Conservation (phyloP, 2,329 filamentous ascomycete genomes). For the Cytospora leucostoma region DNA sequence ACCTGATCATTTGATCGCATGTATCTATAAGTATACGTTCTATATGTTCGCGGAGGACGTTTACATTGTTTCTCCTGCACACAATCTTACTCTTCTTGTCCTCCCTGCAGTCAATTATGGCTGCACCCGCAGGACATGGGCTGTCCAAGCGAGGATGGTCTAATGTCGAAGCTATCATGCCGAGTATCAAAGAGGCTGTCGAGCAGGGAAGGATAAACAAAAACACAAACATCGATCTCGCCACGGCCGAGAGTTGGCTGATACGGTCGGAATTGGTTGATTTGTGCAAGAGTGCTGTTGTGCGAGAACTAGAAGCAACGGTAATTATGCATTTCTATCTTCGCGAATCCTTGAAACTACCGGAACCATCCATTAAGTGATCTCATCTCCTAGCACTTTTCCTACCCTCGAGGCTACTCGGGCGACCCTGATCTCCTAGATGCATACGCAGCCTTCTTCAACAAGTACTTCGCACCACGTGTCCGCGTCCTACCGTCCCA, state of each 20-base stretch:
- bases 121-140: not conserved
- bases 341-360: not conserved
- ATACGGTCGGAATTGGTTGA: not conserved
- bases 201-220: not conserved
- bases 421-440: constrained; percentile 1
- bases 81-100: too few relatives aligned
- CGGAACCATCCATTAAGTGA: not conserved
- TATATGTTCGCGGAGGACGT: too few relatives aligned
- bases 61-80: too few relatives aligned
- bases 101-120: not conserved
- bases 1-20: too few relatives aligned
- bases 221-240: not conserved
- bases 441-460: not conserved
- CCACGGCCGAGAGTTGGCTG: constrained; percentile 8
- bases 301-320: not conserved
- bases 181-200: not conserved
- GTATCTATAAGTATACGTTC: too few relatives aligned
- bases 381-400: not conserved
- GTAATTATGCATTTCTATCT: not conserved
- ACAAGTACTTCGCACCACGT: constrained; percentile 1
- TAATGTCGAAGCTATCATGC: constrained; percentile 8
- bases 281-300: not conserved
- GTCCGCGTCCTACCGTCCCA: not conserved
- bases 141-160: not conserved
- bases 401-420: constrained; percentile 1